Evolutionary conservation across 495 filamentous ascomycete genomes (phyloP).

Genomic region (Aspergillus olivimuriae): DNA sequence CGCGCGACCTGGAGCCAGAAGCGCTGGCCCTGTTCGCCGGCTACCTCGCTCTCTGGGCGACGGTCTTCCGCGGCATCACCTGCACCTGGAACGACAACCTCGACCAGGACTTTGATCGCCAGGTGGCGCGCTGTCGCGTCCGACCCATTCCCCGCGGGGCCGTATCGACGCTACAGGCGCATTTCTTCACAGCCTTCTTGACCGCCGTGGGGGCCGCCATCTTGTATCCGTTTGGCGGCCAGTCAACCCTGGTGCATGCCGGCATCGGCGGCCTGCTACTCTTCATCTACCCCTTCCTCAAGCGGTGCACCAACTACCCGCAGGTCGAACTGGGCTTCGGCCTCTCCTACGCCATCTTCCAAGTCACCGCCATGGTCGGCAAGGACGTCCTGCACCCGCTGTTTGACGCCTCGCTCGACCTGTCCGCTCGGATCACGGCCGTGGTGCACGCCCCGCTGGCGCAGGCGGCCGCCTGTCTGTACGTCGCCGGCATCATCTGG

Average conservation of each 20-base stretch:
- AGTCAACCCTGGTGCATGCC: not conserved
- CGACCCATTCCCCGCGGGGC: slow-evolving; percentile 35
- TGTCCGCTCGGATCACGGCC: no score
- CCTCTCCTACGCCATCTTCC: slow-evolving; percentile 2
- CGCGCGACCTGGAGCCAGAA: no score
- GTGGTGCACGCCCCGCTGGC: no score
- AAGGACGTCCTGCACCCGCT: slow-evolving; percentile 14
- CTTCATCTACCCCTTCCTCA: slow-evolving; percentile 31
- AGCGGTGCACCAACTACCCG: slow-evolving; percentile 32
- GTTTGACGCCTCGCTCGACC: not conserved
- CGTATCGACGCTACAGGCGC: slow-evolving; percentile 23
- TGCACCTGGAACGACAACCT: slow-evolving; percentile 40
- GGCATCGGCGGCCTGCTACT: not conserved
- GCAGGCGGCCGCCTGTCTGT: not conserved
- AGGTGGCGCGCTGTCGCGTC: slow-evolving; percentile 25
- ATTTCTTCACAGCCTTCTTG: slow-evolving; percentile 20
- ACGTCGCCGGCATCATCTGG: slow-evolving; percentile 17
- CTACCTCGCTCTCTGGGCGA: not conserved
- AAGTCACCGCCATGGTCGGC: slow-evolving; percentile 23
- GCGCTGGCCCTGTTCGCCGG: not conserved
- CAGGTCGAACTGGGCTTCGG: slow-evolving; percentile 36
- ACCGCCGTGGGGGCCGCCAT: slow-evolving; percentile 10
- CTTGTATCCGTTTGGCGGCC: slow-evolving; percentile 9
- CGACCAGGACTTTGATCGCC: slow-evolving; percentile 31
- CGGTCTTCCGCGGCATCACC: slow-evolving; percentile 29